Conservation (phyloP, 179 eudicot genomes). For the Patellifolia procumbens region DNA sequence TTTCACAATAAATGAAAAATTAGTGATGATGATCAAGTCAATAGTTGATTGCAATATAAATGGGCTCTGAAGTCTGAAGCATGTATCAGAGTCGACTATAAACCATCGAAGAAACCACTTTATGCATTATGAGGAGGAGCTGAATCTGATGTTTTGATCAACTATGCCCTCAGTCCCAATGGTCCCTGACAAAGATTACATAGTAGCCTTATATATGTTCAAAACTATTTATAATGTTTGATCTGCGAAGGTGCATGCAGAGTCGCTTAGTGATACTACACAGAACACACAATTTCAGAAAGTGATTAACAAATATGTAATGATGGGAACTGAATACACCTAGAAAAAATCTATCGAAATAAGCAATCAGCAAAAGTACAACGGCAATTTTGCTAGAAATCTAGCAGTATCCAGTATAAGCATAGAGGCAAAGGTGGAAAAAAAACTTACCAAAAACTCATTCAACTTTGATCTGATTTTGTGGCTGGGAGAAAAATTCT, state of each 20-base stretch:
- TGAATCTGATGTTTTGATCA: neutral
- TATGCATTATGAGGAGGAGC: neutral
- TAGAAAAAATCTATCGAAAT: neutral
- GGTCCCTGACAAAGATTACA: neutral
- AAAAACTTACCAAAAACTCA: conserved; percentile 36
- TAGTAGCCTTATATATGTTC: neutral
- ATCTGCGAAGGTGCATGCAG: neutral
- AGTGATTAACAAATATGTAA: neutral
- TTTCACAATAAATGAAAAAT: too few relatives aligned
- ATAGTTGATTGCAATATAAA: neutral
- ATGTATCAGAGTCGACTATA: too few relatives aligned
- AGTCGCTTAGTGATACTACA: neutral
- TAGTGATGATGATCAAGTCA: neutral
- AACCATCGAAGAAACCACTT: neutral
- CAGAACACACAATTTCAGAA: neutral
- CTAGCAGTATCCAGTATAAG: neutral
- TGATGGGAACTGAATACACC: neutral
- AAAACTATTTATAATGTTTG: conserved; percentile 6
- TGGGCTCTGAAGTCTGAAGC: neutral
- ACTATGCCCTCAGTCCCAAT: neutral
- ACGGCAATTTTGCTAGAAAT: neutral
- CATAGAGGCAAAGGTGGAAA: conserved; percentile 7
- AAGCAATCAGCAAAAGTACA: too few relatives aligned
- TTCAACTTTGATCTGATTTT: conserved; percentile 55
- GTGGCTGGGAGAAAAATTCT: conserved; percentile 68